phyloP scores from a whole-genome alignment of 805 yeast genomes.

The Debaryomyces maramus region DNA sequence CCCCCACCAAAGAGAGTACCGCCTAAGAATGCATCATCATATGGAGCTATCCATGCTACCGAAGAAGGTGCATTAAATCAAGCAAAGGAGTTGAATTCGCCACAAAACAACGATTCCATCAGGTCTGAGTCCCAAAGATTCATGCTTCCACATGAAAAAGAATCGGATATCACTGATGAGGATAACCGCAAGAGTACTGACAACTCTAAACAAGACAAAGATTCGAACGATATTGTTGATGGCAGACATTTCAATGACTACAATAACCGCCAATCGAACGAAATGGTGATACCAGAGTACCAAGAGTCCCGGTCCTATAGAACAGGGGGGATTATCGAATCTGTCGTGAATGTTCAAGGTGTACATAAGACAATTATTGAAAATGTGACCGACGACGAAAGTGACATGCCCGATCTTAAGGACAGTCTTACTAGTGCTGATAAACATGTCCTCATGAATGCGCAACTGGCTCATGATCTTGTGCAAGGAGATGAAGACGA shows the following conservation, averaged over 20 bases:
- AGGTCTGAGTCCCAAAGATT: conserved; percentile 13
- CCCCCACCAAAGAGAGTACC: conserved; percentile 20
- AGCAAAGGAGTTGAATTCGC: conserved; percentile 13
- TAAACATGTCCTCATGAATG: background rate
- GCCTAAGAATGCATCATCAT: conserved; percentile 15
- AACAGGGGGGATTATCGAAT: conserved; percentile 73
- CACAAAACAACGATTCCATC: conserved; percentile 10
- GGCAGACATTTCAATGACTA: conserved; percentile 2
- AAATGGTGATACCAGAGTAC: conserved; percentile 19
- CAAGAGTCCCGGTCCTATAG: conserved; percentile 40
- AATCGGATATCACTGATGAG: conserved; percentile 26
- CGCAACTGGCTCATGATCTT: background rate
- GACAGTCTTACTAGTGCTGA: background rate
- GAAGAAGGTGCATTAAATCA: conserved; percentile 45
- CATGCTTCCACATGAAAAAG: conserved; percentile 24
- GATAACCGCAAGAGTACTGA: conserved; percentile 5
- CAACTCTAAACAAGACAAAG: background rate
- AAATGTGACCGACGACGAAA: conserved; percentile 51
- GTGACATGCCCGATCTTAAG: conserved; percentile 12
- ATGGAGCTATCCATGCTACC: conserved; percentile 42
- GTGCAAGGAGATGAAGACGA: background rate
- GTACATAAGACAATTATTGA: conserved; percentile 84
- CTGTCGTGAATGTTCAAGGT: conserved; percentile 80
- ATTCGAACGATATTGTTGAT: conserved; percentile 4
- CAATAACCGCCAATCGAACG: background rate